These are phyloP conservation scores for Erucastrum elatum DNA, from an alignment of 345 rosid genomes.

Conservation along the genomic window DNA sequence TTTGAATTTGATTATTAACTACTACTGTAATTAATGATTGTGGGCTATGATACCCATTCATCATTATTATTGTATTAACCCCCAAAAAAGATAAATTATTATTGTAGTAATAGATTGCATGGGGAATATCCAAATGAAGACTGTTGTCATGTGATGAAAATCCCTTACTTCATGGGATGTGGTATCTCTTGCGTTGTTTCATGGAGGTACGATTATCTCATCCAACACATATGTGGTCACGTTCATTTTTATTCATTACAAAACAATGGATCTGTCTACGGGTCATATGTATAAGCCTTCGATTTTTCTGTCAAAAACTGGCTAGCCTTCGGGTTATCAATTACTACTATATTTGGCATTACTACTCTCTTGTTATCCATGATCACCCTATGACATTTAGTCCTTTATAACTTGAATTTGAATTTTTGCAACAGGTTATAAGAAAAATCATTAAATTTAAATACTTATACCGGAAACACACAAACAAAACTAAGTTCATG, in stretches of 20 bases:
- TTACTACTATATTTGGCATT: background rate
- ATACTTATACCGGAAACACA: background rate
- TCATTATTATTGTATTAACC: background rate
- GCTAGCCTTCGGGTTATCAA: background rate
- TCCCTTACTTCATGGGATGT: conserved; percentile 30
- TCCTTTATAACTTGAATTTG: background rate
- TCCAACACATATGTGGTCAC: conserved; percentile 5
- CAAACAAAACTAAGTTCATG: background rate
- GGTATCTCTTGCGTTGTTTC: conserved; percentile 23
- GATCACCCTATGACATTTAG: background rate
- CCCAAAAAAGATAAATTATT: background rate
- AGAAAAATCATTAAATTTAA: background rate
- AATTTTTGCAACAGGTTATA: background rate
- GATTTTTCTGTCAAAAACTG: background rate
- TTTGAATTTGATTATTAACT: background rate
- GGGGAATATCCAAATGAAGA: conserved; percentile 30
- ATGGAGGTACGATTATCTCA: conserved; percentile 16
- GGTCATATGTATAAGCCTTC: background rate
- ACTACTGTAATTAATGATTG: conserved; percentile 15
- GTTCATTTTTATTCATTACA: conserved; percentile 5
- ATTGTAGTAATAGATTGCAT: conserved; percentile 26
- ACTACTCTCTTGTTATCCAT: background rate
- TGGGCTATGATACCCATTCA: conserved; percentile 21
- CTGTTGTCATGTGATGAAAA: conserved; percentile 32
- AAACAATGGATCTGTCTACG: background rate